Evolutionary conservation across 208 protist species (phyloP).

Genomic region (Crithidia expoeki): DNA sequence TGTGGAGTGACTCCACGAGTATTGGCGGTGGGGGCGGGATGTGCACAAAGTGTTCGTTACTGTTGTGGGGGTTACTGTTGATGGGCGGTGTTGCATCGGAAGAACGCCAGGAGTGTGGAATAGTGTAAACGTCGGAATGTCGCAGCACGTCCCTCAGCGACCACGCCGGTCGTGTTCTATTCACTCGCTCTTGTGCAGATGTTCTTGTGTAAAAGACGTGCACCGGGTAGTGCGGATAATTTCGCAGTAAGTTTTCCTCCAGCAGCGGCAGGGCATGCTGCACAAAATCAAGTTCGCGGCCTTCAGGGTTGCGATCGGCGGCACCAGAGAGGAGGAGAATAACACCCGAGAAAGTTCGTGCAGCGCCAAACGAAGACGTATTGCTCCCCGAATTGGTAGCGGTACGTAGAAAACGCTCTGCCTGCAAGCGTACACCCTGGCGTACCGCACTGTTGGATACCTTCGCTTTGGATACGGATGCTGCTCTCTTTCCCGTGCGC

Average conservation of each 20-base stretch:
- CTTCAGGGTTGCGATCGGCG: not conserved
- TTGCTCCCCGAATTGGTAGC: not conserved
- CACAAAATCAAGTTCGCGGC: not conserved
- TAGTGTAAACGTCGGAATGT: slow-evolving; percentile 23
- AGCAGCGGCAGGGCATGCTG: slow-evolving; percentile 18
- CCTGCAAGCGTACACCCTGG: not conserved
- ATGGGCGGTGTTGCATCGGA: too few species aligned
- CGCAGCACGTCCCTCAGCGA: slow-evolving; percentile 12
- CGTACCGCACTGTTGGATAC: not conserved
- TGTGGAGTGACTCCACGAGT: not conserved
- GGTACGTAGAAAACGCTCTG: slow-evolving; percentile 7
- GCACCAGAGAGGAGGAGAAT: slow-evolving; percentile 17
- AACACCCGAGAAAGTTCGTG: not conserved
- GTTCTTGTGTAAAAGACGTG: slow-evolving; percentile 29
- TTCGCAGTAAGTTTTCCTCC: slow-evolving; percentile 6
- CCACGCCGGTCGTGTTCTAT: not conserved
- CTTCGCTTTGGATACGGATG: too few species aligned
- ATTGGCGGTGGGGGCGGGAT: slow-evolving; percentile 18
- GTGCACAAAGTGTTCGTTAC: not conserved
- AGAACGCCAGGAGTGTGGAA: not conserved
- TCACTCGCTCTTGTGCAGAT: too few species aligned
- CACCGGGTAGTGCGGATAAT: slow-evolving; percentile 17
- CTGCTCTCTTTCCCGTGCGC: too few species aligned
- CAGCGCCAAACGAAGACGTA: not conserved
- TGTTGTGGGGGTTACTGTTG: not conserved